Percentiles rank a stretch among this genome's conserved stretches.
Evolutionary conservation across 768 basidiomycete genomes (phyloP).

Genomic region (Grammothele lineata): DNA sequence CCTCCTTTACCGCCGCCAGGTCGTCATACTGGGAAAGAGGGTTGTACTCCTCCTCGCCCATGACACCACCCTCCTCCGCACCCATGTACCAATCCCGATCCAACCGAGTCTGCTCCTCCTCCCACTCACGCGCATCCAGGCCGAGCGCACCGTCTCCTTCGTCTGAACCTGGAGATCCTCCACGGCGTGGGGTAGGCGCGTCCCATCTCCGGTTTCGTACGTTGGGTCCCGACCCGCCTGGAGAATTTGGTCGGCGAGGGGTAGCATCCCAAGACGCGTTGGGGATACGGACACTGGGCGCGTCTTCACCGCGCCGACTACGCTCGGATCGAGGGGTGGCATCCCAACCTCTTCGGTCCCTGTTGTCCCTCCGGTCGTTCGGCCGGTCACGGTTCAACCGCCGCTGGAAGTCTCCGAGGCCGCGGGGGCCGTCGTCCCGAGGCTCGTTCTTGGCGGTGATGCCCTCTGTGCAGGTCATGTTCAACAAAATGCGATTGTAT

Average conservation of each 20-base stretch:
- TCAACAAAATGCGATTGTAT: not conserved
- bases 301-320: constrained; percentile 45
- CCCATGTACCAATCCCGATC: constrained; percentile 97
- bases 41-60: constrained; percentile 89
- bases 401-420: constrained; percentile 91
- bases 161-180: constrained; percentile 66
- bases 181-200: constrained; percentile 78
- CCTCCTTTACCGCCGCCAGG: constrained; percentile 60
- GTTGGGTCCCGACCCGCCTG: not conserved
- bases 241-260: constrained; percentile 44
- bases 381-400: constrained; percentile 73
- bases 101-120: constrained; percentile 88
- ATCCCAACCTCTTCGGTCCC: constrained; percentile 44
- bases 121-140: constrained; percentile 88
- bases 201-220: constrained; percentile 57
- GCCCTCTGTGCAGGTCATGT: constrained; percentile 50
- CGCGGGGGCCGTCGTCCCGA: constrained; percentile 57
- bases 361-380: constrained; percentile 23
- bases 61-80: constrained; percentile 79
- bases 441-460: constrained; percentile 56
- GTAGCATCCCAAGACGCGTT: constrained; percentile 96
- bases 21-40: constrained; percentile 94
- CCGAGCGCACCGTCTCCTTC: constrained; percentile 39
- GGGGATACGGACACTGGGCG: constrained; percentile 84
- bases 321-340: constrained; percentile 60